Conservation (phyloP, 345 rosid species). For the Capsella bursapastoris region DNA sequence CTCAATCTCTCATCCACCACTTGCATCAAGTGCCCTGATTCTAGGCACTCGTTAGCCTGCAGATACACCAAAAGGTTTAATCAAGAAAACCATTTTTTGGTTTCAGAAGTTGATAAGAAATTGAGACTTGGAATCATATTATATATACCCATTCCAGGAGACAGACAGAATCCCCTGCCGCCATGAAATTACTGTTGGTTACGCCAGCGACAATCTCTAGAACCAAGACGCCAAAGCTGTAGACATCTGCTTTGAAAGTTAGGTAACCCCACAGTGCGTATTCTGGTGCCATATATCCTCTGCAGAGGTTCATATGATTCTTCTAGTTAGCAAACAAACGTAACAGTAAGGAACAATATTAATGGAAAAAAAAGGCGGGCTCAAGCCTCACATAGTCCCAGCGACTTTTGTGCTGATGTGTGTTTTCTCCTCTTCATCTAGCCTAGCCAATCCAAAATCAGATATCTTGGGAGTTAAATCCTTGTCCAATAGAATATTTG, state of each 20-base stretch:
- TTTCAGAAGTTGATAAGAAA: neutral
- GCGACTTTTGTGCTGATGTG: slow-evolving; percentile 70
- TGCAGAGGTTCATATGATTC: slow-evolving; percentile 34
- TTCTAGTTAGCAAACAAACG: slow-evolving; percentile 28
- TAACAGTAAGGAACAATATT: neutral
- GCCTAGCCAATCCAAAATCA: slow-evolving; percentile 71
- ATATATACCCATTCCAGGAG: slow-evolving; percentile 61
- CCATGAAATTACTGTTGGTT: slow-evolving; percentile 51
- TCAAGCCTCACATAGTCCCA: slow-evolving; percentile 58
- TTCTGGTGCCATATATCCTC: slow-evolving; percentile 73
- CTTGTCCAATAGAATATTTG: slow-evolving; percentile 57
- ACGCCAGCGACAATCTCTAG: slow-evolving; percentile 62
- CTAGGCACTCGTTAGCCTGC: slow-evolving; percentile 55
- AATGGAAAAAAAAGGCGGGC: neutral
- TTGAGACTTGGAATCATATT: slow-evolving; percentile 3
- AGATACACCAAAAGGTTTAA: neutral
- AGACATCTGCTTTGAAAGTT: slow-evolving; percentile 66
- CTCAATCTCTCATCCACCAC: slow-evolving; percentile 54
- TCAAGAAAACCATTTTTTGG: neutral
- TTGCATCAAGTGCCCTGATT: slow-evolving; percentile 48
- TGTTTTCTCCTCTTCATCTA: slow-evolving; percentile 57
- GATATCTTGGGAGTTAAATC: slow-evolving; percentile 65
- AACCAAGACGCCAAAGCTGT: slow-evolving; percentile 64
- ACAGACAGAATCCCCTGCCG: slow-evolving; percentile 49
- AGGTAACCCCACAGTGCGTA: slow-evolving; percentile 71